phyloP scores from a whole-genome alignment of 2,329 filamentous ascomycete species.

The Fusarium metavorans region DNA sequence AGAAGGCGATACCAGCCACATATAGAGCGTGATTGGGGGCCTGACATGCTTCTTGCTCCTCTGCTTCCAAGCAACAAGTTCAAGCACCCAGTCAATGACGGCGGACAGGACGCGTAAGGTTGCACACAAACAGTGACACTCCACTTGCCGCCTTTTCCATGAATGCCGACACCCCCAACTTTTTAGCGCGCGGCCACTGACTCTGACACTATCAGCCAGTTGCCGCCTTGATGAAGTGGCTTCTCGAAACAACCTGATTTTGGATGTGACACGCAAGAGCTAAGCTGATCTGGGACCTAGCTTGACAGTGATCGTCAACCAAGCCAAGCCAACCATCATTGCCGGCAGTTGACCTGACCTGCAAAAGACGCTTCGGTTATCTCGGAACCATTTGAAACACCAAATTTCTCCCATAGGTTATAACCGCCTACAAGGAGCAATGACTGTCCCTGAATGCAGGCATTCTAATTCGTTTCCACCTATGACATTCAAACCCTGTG shows the following conservation, averaged over 20 bases:
- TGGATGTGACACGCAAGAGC: background rate
- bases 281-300: background rate
- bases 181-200: background rate
- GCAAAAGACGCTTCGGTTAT: background rate
- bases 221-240: background rate
- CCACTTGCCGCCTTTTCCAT: background rate
- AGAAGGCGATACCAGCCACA: too few relatives aligned
- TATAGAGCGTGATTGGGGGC: background rate
- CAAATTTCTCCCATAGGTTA: background rate
- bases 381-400: background rate
- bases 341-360: background rate
- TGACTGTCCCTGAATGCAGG: background rate
- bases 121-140: background rate
- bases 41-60: background rate
- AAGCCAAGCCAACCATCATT: background rate
- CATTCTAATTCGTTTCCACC: background rate
- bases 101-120: background rate
- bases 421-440: background rate
- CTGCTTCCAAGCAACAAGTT: background rate
- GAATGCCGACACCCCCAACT: background rate
- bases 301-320: background rate
- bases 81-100: background rate
- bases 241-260: background rate
- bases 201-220: background rate
- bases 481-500: background rate